These are phyloP conservation scores for Yamadazyma sp. DNA, from an alignment of 805 yeast genomes.

Conservation along the genomic window DNA sequence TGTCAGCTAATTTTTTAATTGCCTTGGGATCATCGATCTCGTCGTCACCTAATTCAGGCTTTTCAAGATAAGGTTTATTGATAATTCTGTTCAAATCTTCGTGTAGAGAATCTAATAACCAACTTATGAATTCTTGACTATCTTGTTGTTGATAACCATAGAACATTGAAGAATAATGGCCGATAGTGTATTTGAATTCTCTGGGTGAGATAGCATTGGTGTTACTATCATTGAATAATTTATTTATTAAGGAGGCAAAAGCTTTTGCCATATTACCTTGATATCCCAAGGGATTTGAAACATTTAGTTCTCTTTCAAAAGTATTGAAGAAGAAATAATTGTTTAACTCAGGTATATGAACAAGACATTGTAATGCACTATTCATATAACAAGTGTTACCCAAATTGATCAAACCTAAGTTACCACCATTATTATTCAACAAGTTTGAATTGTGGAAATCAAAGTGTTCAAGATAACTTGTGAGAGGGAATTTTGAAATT, in stretches of 20 bases:
- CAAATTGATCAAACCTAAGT: conserved; percentile 61
- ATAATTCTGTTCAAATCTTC: conserved; percentile 85
- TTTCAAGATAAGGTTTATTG: conserved; percentile 82
- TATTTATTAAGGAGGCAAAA: conserved; percentile 66
- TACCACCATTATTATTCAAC: conserved; percentile 43
- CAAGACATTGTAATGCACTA: conserved; percentile 85
- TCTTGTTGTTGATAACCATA: conserved; percentile 86
- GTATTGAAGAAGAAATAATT: conserved; percentile 66
- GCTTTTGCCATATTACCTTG: conserved; percentile 76
- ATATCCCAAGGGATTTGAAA: conserved; percentile 80
- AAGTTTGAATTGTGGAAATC: conserved; percentile 13
- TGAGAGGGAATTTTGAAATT: conserved; percentile 21
- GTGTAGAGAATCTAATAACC: conserved; percentile 82
- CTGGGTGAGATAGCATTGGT: conserved; percentile 51
- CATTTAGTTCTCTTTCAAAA: conserved; percentile 65
- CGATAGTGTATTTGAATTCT: conserved; percentile 74
- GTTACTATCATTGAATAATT: conserved; percentile 42
- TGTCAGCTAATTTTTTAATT: conserved; percentile 60
- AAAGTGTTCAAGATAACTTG: conserved; percentile 14
- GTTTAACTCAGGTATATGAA: conserved; percentile 80
- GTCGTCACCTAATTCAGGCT: conserved; percentile 74
- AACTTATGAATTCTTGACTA: conserved; percentile 88
- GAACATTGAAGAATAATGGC: conserved; percentile 74
- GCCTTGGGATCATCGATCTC: conserved; percentile 52
- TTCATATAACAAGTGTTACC: conserved; percentile 96